Conservation (phyloP, 1,284 basidiomycete genomes). For the Wallemia hederae region DNA sequence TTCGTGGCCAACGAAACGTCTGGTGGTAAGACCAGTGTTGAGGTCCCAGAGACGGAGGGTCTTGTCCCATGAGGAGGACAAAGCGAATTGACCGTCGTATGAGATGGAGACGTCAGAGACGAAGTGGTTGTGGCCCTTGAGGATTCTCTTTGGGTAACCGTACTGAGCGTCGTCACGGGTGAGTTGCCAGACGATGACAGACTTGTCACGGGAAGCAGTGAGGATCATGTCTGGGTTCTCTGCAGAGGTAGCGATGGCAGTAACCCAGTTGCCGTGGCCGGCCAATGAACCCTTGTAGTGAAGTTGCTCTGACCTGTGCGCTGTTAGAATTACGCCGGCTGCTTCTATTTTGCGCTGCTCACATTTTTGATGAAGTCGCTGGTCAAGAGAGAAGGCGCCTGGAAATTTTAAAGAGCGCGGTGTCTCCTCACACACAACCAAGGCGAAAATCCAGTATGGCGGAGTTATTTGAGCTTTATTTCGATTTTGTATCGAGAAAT, state of each 20-base stretch:
- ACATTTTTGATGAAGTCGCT: neutral
- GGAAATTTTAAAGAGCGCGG: neutral
- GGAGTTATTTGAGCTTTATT: neutral
- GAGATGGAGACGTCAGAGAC: conserved; percentile 87
- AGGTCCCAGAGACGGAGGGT: conserved; percentile 98
- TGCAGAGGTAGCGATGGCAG: conserved; percentile 81
- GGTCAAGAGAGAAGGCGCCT: neutral
- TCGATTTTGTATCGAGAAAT: neutral
- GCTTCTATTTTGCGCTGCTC: neutral
- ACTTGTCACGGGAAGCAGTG: conserved; percentile 96
- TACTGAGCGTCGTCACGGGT: conserved; percentile 71
- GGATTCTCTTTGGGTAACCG: conserved; percentile 85
- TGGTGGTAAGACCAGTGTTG: conserved; percentile 75
- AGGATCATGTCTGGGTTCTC: conserved; percentile 94
- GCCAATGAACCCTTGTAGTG: conserved; percentile 73
- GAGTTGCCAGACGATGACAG: conserved; percentile 97
- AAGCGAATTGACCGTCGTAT: conserved; percentile 95
- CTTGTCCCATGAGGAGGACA: conserved; percentile 99
- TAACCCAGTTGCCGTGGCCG: conserved; percentile 91
- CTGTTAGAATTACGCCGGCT: conserved; percentile 1
- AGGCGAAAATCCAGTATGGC: neutral
- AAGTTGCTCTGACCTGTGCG: conserved; percentile 47
- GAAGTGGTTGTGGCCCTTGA: conserved; percentile 99
- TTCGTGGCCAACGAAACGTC: conserved; percentile 92
- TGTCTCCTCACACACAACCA: neutral